Evolutionary conservation across 176 grass and related monocot species (phyloP).

Genomic region (Aegilops tauschii): DNA sequence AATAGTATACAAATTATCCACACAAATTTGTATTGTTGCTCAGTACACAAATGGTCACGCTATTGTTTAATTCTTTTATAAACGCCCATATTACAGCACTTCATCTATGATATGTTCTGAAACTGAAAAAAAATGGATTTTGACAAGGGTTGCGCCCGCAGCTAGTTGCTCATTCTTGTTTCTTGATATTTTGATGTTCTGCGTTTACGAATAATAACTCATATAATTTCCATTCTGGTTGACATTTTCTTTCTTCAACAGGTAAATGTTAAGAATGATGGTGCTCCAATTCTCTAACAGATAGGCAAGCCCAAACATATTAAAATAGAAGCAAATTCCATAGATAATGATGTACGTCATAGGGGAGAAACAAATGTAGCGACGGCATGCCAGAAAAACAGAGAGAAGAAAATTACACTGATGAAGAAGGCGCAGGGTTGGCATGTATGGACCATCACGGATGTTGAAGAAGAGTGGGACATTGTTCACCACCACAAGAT

Average conservation of each 20-base stretch:
- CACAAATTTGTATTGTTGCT: background rate
- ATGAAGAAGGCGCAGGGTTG: conserved; percentile 94
- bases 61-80: background rate
- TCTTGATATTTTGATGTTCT: background rate
- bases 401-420: conserved; percentile 66
- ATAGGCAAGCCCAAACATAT: background rate
- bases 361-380: background rate
- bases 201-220: background rate
- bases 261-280: background rate
- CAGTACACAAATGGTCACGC: background rate
- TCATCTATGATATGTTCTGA: too few relatives aligned
- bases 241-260: conserved; percentile 7
- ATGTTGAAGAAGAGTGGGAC: conserved; percentile 96
- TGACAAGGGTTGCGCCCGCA: too few relatives aligned
- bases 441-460: conserved; percentile 97
- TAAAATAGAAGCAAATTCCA: conserved; percentile 8
- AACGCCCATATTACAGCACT: background rate
- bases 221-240: conserved; percentile 7
- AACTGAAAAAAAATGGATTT: too few relatives aligned
- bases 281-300: background rate
- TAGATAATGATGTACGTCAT: background rate
- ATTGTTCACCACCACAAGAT: conserved; percentile 97
- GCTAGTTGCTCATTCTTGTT: background rate
- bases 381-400: background rate
- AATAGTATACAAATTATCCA: background rate